phyloP scores from a whole-genome alignment of 768 basidiomycete genomes.

The Galerina sulciceps region DNA sequence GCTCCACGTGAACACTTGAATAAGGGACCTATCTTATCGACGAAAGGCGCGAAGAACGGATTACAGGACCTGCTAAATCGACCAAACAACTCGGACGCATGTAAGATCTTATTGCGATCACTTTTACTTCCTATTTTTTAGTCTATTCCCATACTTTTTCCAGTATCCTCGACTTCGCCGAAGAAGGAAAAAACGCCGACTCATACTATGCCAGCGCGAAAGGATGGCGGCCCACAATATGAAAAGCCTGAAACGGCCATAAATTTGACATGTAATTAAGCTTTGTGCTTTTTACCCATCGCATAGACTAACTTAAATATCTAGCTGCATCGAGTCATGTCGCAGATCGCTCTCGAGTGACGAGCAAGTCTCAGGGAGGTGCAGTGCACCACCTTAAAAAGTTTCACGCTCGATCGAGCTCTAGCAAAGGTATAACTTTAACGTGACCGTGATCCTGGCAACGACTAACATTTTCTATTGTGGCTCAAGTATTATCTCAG shows the following conservation, averaged over 20 bases:
- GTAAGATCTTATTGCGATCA: constrained; percentile 7
- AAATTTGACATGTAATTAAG: constrained; percentile 10
- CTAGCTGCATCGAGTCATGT: constrained; percentile 6
- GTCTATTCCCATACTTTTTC: constrained; percentile 4
- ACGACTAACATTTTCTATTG: constrained; percentile 8
- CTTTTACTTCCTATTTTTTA: constrained; percentile 1
- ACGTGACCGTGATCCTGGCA: constrained; percentile 10
- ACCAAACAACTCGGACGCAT: constrained; percentile 4
- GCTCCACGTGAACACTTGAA: constrained; percentile 1
- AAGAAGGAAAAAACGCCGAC: constrained; percentile 3
- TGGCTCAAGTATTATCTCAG: constrained; percentile 10
- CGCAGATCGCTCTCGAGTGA: constrained; percentile 6
- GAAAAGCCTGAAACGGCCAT: constrained; percentile 1
- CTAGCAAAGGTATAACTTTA: constrained; percentile 13
- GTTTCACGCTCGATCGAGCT: constrained; percentile 12
- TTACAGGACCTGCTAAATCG: constrained; percentile 4
- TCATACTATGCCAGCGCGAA: constrained; percentile 2
- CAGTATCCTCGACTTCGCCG: constrained; percentile 5
- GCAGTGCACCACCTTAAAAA: constrained; percentile 9
- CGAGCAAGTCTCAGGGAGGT: constrained; percentile 11
- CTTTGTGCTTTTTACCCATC: constrained; percentile 3
- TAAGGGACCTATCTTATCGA: not conserved
- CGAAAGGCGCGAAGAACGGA: constrained; percentile 2
- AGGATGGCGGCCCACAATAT: constrained; percentile 1
- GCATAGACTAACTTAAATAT: constrained; percentile 9